Evolutionary conservation across 1,139 yeast species (phyloP), one percentile per base, ranked within the genome.

Genomic region (Sugiyamaella grinbergsii): DNA sequence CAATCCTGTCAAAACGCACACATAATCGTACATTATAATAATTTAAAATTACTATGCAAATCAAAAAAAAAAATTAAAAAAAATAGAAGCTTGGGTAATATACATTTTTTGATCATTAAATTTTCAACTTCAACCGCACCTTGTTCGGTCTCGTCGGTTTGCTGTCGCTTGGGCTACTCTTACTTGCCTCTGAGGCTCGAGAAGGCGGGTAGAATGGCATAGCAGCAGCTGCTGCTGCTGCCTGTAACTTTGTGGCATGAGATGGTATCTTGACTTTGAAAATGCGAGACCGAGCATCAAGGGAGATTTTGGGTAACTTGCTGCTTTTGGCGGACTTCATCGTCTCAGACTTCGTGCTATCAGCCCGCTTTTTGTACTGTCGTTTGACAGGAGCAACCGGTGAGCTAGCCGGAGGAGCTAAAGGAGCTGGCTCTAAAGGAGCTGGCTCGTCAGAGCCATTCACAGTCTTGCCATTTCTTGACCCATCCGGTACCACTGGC

Each of bases 71-170:
- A 19, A 20, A 18, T 19, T 19, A 19, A 7, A 20, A 18, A 16
- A 8, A 10, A 19, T 19, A 20, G 8, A 22, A 22, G 18, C 5
- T 24, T 24, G 13, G 15, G n/a, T 41, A 41, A 41, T 41, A 41
- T 41, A 41, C 45, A 41, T 19, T 36, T 4, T 36, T 13, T 13
- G 26, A 19, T 33, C 43, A 22, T 50, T 51, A 53, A 34, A 56
- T 52, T 34, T 55, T 52, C 36, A 68, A 54, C 49, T 63, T 66
- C 36, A 67, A 50, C 54, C 64, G 67, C 29, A 66, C 55, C 43
- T 65, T 34, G 24, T 16, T 66, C 7, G 67, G 65, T 42, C 52
- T 51, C 7, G 51, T 31, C 15, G 47, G 13, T 16, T 32, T 19
- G 22, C 23, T 29, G 22, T 32, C 18, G 7, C 16, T 41, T n/a